Percentiles rank a stretch among this genome's conserved stretches.
Evolutionary conservation across 495 filamentous ascomycete species (phyloP).

Genomic region (Penicillium goetzii): DNA sequence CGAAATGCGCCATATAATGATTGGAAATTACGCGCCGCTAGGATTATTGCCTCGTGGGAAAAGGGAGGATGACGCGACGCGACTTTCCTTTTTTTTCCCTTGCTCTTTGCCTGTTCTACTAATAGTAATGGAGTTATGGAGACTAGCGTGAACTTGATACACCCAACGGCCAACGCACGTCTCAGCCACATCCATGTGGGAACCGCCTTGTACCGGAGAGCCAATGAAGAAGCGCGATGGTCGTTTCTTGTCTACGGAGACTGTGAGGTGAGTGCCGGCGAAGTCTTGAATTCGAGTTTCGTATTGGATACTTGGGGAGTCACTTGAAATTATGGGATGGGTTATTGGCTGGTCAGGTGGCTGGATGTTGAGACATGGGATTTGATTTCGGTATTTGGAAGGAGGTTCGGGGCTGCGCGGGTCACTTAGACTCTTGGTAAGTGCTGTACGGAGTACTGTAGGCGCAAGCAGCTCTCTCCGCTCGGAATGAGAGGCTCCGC

Average conservation of each 20-base stretch:
- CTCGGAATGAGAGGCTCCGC: conserved; percentile 18
- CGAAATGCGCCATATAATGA: conserved; percentile 3
- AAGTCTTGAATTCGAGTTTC: background rate
- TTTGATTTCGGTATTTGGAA: background rate
- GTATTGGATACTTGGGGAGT: background rate
- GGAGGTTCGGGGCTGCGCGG: background rate
- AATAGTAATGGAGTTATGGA: conserved; percentile 34
- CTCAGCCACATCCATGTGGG: conserved; percentile 42
- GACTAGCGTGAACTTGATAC: conserved; percentile 34
- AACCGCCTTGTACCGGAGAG: conserved; percentile 20
- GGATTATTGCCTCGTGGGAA: background rate
- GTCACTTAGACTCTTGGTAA: background rate
- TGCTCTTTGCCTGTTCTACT: conserved; percentile 26
- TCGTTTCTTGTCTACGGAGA: background rate
- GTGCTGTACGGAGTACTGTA: background rate
- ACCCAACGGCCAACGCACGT: conserved; percentile 32
- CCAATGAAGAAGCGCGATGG: conserved; percentile 13
- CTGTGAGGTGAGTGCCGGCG: background rate
- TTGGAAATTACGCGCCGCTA: background rate
- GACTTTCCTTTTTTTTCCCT: conserved; percentile 3
- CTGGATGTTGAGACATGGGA: conserved; percentile 14
- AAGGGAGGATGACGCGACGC: background rate
- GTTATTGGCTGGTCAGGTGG: conserved; percentile 9
- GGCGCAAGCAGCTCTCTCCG: too few species aligned
- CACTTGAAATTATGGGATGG: conserved; percentile 9